Base-by-base conservation (phyloP, 1,284 basidiomycete species). In the Exobasidium rhododendri region DNA sequence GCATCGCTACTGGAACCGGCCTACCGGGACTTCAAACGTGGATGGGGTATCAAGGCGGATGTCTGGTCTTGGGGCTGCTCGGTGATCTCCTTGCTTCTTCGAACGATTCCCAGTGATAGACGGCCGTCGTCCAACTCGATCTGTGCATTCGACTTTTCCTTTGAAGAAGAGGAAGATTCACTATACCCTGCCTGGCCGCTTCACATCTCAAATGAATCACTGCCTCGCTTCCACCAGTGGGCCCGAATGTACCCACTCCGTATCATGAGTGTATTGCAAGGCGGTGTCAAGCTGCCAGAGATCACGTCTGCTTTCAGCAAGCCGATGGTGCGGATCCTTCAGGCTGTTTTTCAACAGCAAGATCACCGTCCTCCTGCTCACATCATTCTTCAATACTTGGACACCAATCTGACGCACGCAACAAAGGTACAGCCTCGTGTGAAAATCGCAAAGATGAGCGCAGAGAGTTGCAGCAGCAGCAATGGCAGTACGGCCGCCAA, bases 41-140 rank as follows among this genome's bases (percentile, higher is more conserved):
- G 73, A 0, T 74, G 73, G 73, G 73, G 73, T 10, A 68, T 70
- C 49, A 68, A 69, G 26, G 65, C 69, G 29, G 73, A 74, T 46
- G 64, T 74, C 29, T 74, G 73, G 73, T 71, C 68, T 32, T 74
- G 73, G 73, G 69, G 65, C n/a, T 73, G 73, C 59, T 69, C 69
- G 4, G 68, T 73, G 13, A 17, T 62, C n/a, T 54, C 63, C 17
- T 60, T 74, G 3, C 24, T 72, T 45, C 65, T 74, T 30, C 64
- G 69, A 40, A 70, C 67, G 13, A 54, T 69, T 3, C 53, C 62
- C 1, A 59, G 61, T 22, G 59, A 60, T 2, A 50, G 63, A 26
- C 54, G 70, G 17, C 65, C 66, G 3, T 67, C 62, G 52, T 69
- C 68, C 32, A 64, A 62, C 63, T 64, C 64, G 17, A 64, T 72